Base-by-base conservation (phyloP, 2,329 filamentous ascomycete genomes). In the Zasmidium cellare region DNA sequence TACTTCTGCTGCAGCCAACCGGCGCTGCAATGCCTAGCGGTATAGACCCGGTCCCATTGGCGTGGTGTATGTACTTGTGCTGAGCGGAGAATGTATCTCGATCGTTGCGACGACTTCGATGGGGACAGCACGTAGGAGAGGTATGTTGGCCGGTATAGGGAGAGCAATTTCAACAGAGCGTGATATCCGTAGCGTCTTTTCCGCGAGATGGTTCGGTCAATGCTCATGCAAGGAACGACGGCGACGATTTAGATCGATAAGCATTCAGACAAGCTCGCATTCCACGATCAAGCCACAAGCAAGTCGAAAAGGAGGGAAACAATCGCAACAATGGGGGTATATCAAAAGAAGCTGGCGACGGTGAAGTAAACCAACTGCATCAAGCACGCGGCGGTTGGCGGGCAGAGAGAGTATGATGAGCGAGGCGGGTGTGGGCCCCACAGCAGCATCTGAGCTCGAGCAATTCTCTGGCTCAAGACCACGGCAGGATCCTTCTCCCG, bases 1-100 rank as follows among this genome's bases (percentile, higher is more conserved):
- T 46, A 44, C 50, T 38, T 51, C 38, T 56, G 31, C 53, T 60
- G 57, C 57, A 56, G 50, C 57, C 41, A 60, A 53, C 23, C 57
- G 56, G 51, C 31, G 52, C 56, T 46, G 54, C 46, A 53, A 56
- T 56, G 53, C 50, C 51, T 56, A 56, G 31, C 54, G 53, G 35
- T 44, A 49, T 46, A 48, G 50, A 51, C 35, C 38, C 24, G 23
- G 49, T 53, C 57, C 50, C 53, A 56, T 60, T 60, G 57, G 38
- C 50, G 18, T 51, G 41, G 57, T 35, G 50, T 46, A 41, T 24
- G 19, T 31, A 9, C 6, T 41, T 41, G 7, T 41, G n/a, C 35
- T 3, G 3, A 5, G 24, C 9, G 7, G 18, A 14, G 28, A 51
- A 28, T 28, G n/a, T n/a, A 28, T 28, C n/a, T 16, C 35, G 16